These are phyloP conservation scores for Avicennia marina DNA, from an alignment of 257 asterid genomes.

Conservation along the genomic window DNA sequence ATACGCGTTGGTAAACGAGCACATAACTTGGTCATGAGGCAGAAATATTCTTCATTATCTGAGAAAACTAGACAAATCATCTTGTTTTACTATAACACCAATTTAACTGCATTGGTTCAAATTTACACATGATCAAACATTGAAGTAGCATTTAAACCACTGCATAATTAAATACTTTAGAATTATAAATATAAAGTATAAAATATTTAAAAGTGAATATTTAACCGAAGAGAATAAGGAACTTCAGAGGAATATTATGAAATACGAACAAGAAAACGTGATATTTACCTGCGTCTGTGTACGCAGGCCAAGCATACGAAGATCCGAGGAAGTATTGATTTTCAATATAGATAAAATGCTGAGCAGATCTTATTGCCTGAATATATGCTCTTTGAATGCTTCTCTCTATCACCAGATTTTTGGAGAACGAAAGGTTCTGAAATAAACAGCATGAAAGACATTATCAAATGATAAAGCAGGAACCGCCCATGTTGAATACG, in stretches of 20 bases:
- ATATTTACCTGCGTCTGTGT: neutral
- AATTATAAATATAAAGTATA: too few relatives aligned
- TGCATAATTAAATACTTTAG: too few relatives aligned
- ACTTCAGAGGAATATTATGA: too few relatives aligned
- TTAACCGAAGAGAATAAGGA: too few relatives aligned
- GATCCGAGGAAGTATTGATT: constrained; percentile 33
- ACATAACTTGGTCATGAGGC: neutral
- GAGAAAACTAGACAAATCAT: neutral
- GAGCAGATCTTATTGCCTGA: constrained; percentile 30
- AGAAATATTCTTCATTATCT: too few relatives aligned
- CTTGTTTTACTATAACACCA: too few relatives aligned
- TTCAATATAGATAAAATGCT: constrained; percentile 25
- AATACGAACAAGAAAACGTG: neutral
- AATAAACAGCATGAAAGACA: neutral
- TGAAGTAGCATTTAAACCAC: too few relatives aligned
- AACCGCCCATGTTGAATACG: too few relatives aligned
- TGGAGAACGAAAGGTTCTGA: constrained; percentile 23
- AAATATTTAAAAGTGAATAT: too few relatives aligned
- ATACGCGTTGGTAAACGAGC: neutral
- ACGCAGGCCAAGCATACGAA: constrained; percentile 23
- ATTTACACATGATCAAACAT: too few relatives aligned
- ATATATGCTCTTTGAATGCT: constrained; percentile 28
- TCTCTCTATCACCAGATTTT: constrained; percentile 16
- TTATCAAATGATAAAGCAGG: neutral
- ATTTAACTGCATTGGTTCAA: too few relatives aligned